These are phyloP conservation scores for Houttuynia cordata DNA, from an alignment of 164 flowering plant species.

Conservation along the genomic window DNA sequence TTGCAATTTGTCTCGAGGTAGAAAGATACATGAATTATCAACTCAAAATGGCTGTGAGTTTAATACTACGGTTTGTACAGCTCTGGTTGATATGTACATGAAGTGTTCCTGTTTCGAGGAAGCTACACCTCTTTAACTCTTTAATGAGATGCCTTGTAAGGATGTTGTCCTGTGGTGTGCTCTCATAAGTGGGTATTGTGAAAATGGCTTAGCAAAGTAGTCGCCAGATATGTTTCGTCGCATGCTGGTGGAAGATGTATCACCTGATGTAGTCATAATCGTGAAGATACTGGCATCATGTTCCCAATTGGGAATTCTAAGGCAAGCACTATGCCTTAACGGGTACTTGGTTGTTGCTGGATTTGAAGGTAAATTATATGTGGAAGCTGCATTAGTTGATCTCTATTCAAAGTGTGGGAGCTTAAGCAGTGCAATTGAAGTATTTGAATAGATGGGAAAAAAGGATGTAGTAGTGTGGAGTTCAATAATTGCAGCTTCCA, in stretches of 20 bases:
- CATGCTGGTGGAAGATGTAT: constrained; percentile 26
- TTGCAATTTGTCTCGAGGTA: constrained; percentile 27
- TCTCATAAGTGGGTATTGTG: constrained; percentile 37
- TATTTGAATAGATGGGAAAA: constrained; percentile 19
- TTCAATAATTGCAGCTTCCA: constrained; percentile 43
- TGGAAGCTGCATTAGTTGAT: constrained; percentile 45
- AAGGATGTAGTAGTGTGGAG: constrained; percentile 50
- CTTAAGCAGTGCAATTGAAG: constrained; percentile 25
- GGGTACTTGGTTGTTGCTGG: constrained; percentile 32
- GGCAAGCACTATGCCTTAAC: constrained; percentile 44
- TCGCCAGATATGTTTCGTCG: constrained; percentile 28
- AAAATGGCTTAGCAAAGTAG: constrained; percentile 32
- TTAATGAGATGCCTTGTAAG: constrained; percentile 29
- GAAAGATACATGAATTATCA: constrained; percentile 34
- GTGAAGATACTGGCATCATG: constrained; percentile 42
- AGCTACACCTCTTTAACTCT: constrained; percentile 34
- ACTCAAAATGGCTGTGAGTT: constrained; percentile 24
- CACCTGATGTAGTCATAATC: constrained; percentile 41
- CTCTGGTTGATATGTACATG: constrained; percentile 63
- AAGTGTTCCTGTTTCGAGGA: constrained; percentile 36
- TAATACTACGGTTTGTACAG: constrained; percentile 36
- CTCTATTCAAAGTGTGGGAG: constrained; percentile 49
- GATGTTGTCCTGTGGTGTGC: constrained; percentile 48
- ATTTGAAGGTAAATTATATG: constrained; percentile 24
- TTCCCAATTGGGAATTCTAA: constrained; percentile 38